These are phyloP conservation scores for Dothideomycetidae sp. DNA, from an alignment of 2,329 filamentous ascomycete genomes.

Conservation along the genomic window DNA sequence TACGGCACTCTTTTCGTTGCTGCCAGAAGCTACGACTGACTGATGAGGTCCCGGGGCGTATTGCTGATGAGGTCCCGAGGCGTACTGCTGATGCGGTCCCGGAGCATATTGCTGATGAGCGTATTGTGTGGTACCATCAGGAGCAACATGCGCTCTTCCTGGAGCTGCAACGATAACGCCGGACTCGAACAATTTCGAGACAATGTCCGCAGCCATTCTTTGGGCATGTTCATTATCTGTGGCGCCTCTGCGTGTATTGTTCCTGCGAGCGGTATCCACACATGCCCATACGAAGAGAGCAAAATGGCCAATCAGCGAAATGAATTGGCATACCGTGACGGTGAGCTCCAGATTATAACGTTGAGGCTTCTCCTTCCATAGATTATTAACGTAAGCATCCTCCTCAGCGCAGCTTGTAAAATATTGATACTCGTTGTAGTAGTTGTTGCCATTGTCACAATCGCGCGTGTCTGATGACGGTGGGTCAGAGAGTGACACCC, in stretches of 20 bases:
- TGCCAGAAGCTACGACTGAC: no score
- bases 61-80: no score
- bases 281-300: constrained; percentile 26
- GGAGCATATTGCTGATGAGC: no score
- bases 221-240: no score
- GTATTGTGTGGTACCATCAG: no score
- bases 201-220: not conserved
- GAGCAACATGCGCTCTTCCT: no score
- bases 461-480: no score
- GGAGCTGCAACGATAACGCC: no score
- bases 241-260: not conserved
- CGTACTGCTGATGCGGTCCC: no score
- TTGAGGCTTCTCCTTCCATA: constrained; percentile 17
- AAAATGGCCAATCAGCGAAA: constrained; percentile 21
- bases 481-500: no score
- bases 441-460: not conserved
- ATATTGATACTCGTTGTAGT: constrained; percentile 12
- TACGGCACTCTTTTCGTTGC: no score
- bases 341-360: constrained; percentile 17
- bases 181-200: not conserved
- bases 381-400: constrained; percentile 20
- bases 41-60: no score
- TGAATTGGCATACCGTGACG: constrained; percentile 21
- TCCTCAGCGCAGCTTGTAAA: constrained; percentile 19
- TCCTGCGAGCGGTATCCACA: constrained; percentile 19